A percentile compares a stretch with the other conserved stretches of the same genome.
phyloP scores from a whole-genome alignment of 2,329 filamentous ascomycete species.

The Trichoderma asperellum region DNA sequence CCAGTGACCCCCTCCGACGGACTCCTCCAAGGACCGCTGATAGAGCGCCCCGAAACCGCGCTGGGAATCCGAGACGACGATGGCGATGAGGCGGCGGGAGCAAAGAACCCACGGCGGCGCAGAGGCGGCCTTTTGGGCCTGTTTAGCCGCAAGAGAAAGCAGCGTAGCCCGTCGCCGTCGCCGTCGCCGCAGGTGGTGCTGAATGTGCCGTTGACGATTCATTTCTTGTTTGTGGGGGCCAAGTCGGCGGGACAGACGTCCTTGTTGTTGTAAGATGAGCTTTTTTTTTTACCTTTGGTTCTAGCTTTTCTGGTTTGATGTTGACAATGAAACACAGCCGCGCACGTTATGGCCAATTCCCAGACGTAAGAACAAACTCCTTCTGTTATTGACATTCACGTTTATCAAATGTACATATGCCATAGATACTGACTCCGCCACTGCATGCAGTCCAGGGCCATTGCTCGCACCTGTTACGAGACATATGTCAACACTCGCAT shows the following conservation, averaged over 20 bases:
- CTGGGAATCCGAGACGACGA: slow-evolving; percentile 26
- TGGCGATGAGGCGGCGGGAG: background rate
- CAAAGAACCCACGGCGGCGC: slow-evolving; percentile 31
- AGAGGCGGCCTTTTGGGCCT: slow-evolving; percentile 34
- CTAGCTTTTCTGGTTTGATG: background rate
- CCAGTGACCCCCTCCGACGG: background rate
- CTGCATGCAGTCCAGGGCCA: slow-evolving; percentile 39
- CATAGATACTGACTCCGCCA: background rate
- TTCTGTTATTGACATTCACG: background rate
- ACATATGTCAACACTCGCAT: slow-evolving; percentile 39
- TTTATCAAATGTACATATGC: no score
- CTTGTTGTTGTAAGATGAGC: slow-evolving; percentile 42
- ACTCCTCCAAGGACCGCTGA: background rate
- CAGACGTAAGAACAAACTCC: slow-evolving; percentile 39
- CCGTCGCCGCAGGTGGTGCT: slow-evolving; percentile 24
- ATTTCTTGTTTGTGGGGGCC: slow-evolving; percentile 45
- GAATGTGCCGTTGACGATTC: slow-evolving; percentile 37
- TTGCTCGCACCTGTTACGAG: slow-evolving; percentile 43
- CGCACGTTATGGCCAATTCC: slow-evolving; percentile 45
- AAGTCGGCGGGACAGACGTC: slow-evolving; percentile 43
- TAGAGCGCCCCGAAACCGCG: slow-evolving; percentile 30
- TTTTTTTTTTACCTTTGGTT: background rate
- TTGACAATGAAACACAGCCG: slow-evolving; percentile 37
- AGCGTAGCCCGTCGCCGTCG: slow-evolving; percentile 29
- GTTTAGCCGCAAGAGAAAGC: slow-evolving; percentile 38